Evolutionary conservation across 2,329 filamentous ascomycete genomes (phyloP).

Genomic region (Dissoconium aciculare): DNA sequence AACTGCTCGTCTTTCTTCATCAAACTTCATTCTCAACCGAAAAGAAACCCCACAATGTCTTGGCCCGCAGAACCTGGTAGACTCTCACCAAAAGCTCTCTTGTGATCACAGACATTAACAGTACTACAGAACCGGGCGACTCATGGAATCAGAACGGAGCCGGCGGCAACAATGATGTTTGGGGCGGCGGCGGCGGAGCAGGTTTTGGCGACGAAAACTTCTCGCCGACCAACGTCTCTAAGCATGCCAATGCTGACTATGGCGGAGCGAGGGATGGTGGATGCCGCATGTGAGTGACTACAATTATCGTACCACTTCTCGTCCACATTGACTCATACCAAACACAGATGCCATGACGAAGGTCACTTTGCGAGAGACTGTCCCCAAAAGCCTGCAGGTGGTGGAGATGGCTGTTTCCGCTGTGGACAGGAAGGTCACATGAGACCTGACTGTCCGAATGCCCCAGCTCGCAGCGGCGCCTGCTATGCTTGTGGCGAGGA

Average conservation of each 20-base stretch:
- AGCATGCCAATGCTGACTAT: slow-evolving; percentile 16
- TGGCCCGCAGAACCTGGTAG: too few relatives aligned
- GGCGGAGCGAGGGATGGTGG: slow-evolving; percentile 17
- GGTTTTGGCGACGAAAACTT: slow-evolving; percentile 7
- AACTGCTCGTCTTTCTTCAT: too few relatives aligned
- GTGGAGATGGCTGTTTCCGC: slow-evolving; percentile 27
- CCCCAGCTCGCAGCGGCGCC: slow-evolving; percentile 40
- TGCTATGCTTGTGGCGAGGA: slow-evolving; percentile 44
- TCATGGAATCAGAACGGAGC: slow-evolving; percentile 13
- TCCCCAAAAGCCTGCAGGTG: slow-evolving; percentile 28
- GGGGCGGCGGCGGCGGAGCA: slow-evolving; percentile 6
- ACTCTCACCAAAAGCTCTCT: too few relatives aligned
- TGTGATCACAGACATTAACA: too few relatives aligned
- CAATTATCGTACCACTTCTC: too few relatives aligned
- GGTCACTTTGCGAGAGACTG: slow-evolving; percentile 35
- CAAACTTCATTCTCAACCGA: too few relatives aligned
- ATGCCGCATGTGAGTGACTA: slow-evolving; percentile 29
- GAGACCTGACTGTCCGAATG: slow-evolving; percentile 47
- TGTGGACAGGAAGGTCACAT: slow-evolving; percentile 35
- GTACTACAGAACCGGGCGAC: too few relatives aligned
- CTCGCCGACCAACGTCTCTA: slow-evolving; percentile 16
- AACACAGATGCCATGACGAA: not conserved
- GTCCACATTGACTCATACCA: too few relatives aligned
- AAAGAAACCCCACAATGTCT: too few relatives aligned
- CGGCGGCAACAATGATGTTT: slow-evolving; percentile 5